These are phyloP conservation scores for Sporothrix globosa DNA, from an alignment of 2,329 filamentous ascomycete genomes.

Conservation along the genomic window DNA sequence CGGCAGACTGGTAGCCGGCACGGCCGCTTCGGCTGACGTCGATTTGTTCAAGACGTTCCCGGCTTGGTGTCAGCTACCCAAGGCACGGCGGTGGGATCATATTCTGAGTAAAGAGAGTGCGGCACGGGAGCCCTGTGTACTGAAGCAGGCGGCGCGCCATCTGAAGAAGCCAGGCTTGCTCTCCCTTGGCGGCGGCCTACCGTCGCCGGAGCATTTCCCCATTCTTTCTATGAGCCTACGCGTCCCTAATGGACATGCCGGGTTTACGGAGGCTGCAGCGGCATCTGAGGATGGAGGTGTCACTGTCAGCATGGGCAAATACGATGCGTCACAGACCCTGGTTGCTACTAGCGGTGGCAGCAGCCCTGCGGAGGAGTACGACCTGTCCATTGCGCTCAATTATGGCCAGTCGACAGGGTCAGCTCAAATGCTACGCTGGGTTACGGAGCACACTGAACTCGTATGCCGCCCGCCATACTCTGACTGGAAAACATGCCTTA, in stretches of 20 bases:
- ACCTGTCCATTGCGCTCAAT: constrained; percentile 87
- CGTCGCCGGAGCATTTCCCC: constrained; percentile 90
- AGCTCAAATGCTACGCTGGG: constrained; percentile 83
- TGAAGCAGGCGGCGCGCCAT: constrained; percentile 80
- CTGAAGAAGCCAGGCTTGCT: constrained; percentile 83
- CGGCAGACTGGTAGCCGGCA: constrained; percentile 72
- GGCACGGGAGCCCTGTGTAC: constrained; percentile 64
- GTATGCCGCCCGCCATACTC: constrained; percentile 83
- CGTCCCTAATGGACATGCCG: constrained; percentile 64
- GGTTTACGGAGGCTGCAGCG: constrained; percentile 72
- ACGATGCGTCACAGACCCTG: constrained; percentile 66
- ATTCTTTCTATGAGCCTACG: constrained; percentile 76
- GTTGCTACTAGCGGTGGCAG: constrained; percentile 45
- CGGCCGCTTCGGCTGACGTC: constrained; percentile 76
- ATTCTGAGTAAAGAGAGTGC: constrained; percentile 66
- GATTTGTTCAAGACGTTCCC: constrained; percentile 77
- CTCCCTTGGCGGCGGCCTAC: constrained; percentile 88
- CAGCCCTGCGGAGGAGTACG: constrained; percentile 52
- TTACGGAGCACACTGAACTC: constrained; percentile 95
- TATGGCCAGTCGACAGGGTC: constrained; percentile 87
- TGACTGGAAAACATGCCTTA: constrained; percentile 86
- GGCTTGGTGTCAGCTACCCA: constrained; percentile 62
- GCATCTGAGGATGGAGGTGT: constrained; percentile 56
- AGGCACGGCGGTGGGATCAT: constrained; percentile 79
- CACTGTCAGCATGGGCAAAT: constrained; percentile 72